Evolutionary conservation across 805 yeast species (phyloP), one percentile per base, ranked within the genome.

Genomic region (Candida maesae): DNA sequence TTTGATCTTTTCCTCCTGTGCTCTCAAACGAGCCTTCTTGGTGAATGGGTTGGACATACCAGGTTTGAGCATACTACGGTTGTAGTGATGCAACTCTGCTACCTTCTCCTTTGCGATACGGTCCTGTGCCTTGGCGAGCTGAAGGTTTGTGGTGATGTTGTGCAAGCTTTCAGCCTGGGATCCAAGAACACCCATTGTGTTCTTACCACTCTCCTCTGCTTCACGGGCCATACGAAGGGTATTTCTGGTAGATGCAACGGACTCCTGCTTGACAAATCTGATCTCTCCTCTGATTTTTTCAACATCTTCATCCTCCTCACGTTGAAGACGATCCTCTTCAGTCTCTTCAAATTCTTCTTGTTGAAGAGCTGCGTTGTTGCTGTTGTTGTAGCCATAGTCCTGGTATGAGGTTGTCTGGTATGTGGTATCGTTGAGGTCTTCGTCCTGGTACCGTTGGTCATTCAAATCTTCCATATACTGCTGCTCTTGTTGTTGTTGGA

Each of bases 161-260:
- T 83, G 85, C 48, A 93, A 68, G 36, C 87, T 72, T 59, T 89
- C 96, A 42, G 93, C 80, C 63, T 93, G 98, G n/a, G 90, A 77
- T 19, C 99, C 99, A 36, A 93, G 72, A 78, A 87, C 78, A 21
- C 96, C 97, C 47, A 91, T 64, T 0, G 97, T 84, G 59, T 91
- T 90, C 47, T 81, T 69, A 27, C 88, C 91, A 6, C 82, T 70
- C 45, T 74, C 76, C 55, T 82, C 88, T 2, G 90, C 89, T 42
- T 81, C 82, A 43, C 76, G 74, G 3, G 87, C 83, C 68, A 79
- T 71, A 39, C 74, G 74, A 24, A 93, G 65, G 1, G 95, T 89
- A 54, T 88, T 88, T 56, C 95, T 76, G 0, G 97, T 84, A 29
- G 90, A 79, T 13, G 86, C 81, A 10, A 89, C 79, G 2, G 96